phyloP scores from a whole-genome alignment of 768 basidiomycete genomes.

The Trametes maxima region DNA sequence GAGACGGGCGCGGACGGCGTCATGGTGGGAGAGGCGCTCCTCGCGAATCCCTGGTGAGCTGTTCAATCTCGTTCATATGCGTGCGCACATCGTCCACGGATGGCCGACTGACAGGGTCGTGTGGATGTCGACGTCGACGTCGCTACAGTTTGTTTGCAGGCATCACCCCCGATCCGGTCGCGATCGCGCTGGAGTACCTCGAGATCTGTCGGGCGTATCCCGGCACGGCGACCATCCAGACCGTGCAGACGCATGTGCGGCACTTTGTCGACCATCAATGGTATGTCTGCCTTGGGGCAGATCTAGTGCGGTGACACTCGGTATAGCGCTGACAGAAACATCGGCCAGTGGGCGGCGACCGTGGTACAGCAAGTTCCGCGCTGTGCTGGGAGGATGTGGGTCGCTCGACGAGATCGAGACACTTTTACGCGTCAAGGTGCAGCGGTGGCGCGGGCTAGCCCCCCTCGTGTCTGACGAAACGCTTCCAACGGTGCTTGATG shows the following conservation, averaged over 20 bases:
- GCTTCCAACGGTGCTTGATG: too few species aligned
- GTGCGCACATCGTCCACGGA: background rate
- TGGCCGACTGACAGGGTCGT: background rate
- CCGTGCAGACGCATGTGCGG: slow-evolving; percentile 63
- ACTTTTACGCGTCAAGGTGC: slow-evolving; percentile 26
- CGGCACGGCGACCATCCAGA: slow-evolving; percentile 47
- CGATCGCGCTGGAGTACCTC: slow-evolving; percentile 72
- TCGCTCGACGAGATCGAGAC: slow-evolving; percentile 28
- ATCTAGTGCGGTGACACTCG: background rate
- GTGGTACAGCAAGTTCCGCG: slow-evolving; percentile 33
- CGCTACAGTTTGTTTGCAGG: slow-evolving; percentile 57
- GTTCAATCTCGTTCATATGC: too few species aligned
- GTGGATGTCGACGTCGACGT: background rate
- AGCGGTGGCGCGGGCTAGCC: slow-evolving; percentile 29
- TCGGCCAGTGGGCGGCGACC: slow-evolving; percentile 27
- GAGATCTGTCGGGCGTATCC: slow-evolving; percentile 56
- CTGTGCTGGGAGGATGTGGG: slow-evolving; percentile 21
- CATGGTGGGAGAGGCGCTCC: slow-evolving; percentile 81
- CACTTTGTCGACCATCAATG: slow-evolving; percentile 72
- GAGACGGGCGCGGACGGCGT: slow-evolving; percentile 69
- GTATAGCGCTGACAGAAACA: background rate
- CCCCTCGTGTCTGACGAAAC: slow-evolving; percentile 3
- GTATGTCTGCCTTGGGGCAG: slow-evolving; percentile 39
- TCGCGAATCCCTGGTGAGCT: slow-evolving; percentile 72
- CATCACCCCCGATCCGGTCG: slow-evolving; percentile 59